Evolutionary conservation across 768 basidiomycete genomes (phyloP), one percentile per base, ranked within the genome.

Genomic region (Boletus rubropictus): DNA sequence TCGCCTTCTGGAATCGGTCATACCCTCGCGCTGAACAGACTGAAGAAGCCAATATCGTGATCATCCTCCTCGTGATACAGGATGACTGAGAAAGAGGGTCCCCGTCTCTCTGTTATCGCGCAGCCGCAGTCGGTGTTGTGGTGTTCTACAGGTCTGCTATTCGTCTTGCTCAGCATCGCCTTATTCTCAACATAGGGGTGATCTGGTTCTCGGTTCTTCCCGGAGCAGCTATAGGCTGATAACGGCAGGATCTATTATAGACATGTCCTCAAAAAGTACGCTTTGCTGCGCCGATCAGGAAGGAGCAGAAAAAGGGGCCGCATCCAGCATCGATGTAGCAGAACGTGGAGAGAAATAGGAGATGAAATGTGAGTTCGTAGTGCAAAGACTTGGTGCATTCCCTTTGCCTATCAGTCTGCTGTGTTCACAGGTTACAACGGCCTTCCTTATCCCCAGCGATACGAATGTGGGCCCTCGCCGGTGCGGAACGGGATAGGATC

Each of bases 41-140:
- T 27, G 48, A 40, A 38, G 45, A 46, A 41, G 54, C 15, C 37
- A 44, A 22, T 14, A 12, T 34, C 15, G 24, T 10, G 49, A 61
- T 59, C 49, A 31, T 59, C 49, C 37, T 35, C 42, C 28, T 25
- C 21, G 15, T 25, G 43, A 60, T 8, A 25, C 5, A 8, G 5
- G 48, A 51, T 54, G 45, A 3, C 10, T n/a, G 44, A 43, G 40
- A 52, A 60, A 51, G 43, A 42, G 59, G 55, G 59, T 59, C 4
- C 25, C 18, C 41, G 40, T 42, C 31, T 24, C 17, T 33, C 45
- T 46, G 44, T 47, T 48, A 20, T 39, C 24, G 38, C 45, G 48
- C 56, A 48, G 51, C 48, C 36, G 39, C 50, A 49, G 40, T 5
- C 8, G 9, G 25, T 28, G 17, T 11, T 58, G 55, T 46, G 46